Conservation (phyloP, 2,329 filamentous ascomycete species). For the Aulographum hederae region DNA sequence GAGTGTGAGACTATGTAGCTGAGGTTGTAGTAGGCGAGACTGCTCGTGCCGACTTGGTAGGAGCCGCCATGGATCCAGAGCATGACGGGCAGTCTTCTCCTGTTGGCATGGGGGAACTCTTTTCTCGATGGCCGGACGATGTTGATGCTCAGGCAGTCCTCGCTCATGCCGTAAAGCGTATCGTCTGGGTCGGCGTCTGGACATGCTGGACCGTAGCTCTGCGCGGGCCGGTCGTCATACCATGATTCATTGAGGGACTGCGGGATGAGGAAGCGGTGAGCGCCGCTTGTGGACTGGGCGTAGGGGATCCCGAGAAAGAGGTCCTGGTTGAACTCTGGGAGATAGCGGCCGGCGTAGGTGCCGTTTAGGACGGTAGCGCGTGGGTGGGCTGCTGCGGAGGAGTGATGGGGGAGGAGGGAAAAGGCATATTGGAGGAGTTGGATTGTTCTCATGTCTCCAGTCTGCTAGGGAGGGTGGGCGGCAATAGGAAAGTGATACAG, state of each 20-base stretch:
- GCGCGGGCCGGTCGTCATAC: constrained; percentile 19
- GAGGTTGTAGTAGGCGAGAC: constrained; percentile 44
- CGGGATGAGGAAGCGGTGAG: constrained; percentile 34
- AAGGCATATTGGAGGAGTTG: no score
- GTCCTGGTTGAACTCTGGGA: constrained; percentile 23
- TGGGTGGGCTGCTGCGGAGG: no score
- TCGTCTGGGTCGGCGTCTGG: no score
- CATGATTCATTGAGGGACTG: constrained; percentile 28
- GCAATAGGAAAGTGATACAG: no score
- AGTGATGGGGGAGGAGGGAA: no score
- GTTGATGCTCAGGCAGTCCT: constrained; percentile 45
- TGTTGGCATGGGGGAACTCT: constrained; percentile 22
- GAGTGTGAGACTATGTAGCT: constrained; percentile 36
- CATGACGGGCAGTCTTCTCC: constrained; percentile 34
- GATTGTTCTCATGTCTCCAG: no score
- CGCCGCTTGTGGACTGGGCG: constrained; percentile 33
- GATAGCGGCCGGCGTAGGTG: constrained; percentile 19
- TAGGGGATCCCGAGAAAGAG: constrained; percentile 35
- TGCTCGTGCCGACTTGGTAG: constrained; percentile 14
- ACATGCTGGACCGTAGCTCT: constrained; percentile 21
- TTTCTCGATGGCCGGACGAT: constrained; percentile 32
- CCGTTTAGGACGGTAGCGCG: constrained; percentile 29
- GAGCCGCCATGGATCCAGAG: constrained; percentile 40
- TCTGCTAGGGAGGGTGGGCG: no score
- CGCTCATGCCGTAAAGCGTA: no score